Evolutionary conservation across 1,284 basidiomycete genomes (phyloP), one percentile per base, ranked within the genome.

Genomic region (Naganishia albida): DNA sequence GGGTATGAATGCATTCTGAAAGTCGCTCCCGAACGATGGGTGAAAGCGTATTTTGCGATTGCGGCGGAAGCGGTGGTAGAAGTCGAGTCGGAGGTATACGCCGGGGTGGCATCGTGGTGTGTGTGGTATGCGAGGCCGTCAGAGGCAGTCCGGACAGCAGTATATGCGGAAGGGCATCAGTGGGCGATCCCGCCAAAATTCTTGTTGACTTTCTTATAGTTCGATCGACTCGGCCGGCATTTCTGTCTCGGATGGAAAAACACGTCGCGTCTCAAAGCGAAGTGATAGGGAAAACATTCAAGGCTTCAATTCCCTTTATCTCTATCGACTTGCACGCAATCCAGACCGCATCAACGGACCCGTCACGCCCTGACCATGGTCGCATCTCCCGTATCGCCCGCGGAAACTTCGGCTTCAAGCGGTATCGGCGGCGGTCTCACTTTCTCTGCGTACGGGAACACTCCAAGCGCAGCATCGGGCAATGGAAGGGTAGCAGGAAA

Each of bases 61-160:
- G 65, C 12, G 51, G 51, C 39, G 65, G 65, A 30, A 66, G 65
- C n/a, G 46, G 51, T 15, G 65, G 65, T 2, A 66, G 59, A 28
- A 66, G 49, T n/a, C 42, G 23, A 10, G 65, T 66, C 0, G 65
- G 65, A 3, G 43, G 52, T 7, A 60, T 18, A 16, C 28, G 44
- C 8, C 43, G 2, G 1, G 40, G 25, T 12, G 55, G 13, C 63
- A 64, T 64, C 25, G 8, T 64, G 44, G 16, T 28, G 12, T 15
- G 23, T 25, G 3, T 2, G 7, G 15, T 38, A 15, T 26, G 28
- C 16, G 52, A 15, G 6, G 38, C 34, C 4, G 3, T 13, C n/a
- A 13, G n/a, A 16, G 15, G 7, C 7, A 18, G 2, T 3, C 18
- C 38, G 23, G 28, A 23, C 15, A 39, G 16, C 34, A 34, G 34